Conservation (phyloP, 768 basidiomycete species). For the Pleurotus pulmonarius region DNA sequence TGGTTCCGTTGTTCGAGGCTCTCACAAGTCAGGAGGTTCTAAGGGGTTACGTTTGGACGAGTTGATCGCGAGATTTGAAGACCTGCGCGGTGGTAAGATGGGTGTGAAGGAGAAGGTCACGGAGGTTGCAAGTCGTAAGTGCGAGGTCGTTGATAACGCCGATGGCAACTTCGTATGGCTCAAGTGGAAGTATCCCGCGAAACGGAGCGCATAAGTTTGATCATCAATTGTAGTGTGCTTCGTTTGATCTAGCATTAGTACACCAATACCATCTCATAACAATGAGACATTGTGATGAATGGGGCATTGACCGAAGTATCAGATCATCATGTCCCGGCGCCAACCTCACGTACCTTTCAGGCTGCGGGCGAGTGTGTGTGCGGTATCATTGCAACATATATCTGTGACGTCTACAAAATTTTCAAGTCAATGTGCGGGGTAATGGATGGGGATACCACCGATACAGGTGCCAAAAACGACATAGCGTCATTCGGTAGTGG, state of each 20-base stretch:
- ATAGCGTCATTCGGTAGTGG: neutral
- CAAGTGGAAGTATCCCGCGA: slow-evolving; percentile 46
- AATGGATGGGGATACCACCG: neutral
- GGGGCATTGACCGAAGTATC: too few relatives aligned
- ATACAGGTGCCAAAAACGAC: neutral
- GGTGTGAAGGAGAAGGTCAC: slow-evolving; percentile 75
- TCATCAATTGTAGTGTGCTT: neutral
- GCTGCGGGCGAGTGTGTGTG: too few relatives aligned
- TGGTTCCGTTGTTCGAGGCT: slow-evolving; percentile 58
- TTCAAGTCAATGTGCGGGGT: neutral
- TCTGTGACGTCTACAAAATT: too few relatives aligned
- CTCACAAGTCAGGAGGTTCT: slow-evolving; percentile 56
- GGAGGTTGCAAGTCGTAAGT: slow-evolving; percentile 72
- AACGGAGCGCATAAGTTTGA: neutral
- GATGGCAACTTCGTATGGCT: slow-evolving; percentile 61
- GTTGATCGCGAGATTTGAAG: slow-evolving; percentile 52
- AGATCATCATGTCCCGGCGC: too few relatives aligned
- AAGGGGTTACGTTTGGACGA: slow-evolving; percentile 62
- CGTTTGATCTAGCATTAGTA: neutral
- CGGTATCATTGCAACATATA: too few relatives aligned
- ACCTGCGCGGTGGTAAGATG: slow-evolving; percentile 43
- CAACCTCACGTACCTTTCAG: too few relatives aligned
- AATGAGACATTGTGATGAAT: neutral
- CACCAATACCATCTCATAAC: neutral
- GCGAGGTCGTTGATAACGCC: slow-evolving; percentile 54